Conservation (phyloP, 768 basidiomycete genomes). For the Brasilioporus rufonigricans region DNA sequence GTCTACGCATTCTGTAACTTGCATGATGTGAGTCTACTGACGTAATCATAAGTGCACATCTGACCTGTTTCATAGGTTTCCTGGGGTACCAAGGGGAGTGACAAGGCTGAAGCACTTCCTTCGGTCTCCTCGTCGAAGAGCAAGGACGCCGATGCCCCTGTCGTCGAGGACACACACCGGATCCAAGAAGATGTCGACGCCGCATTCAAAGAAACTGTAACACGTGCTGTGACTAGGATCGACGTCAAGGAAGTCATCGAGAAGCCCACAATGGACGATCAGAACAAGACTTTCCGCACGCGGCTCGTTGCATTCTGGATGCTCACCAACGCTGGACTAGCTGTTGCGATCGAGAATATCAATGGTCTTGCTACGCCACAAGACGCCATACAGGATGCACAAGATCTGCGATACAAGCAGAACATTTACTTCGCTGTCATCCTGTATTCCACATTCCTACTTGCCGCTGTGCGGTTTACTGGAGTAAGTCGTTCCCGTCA, state of each 20-base stretch:
- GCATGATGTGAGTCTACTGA: slow-evolving; percentile 62
- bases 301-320: slow-evolving; percentile 84
- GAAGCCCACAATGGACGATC: slow-evolving; percentile 83
- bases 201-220: slow-evolving; percentile 89
- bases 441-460: slow-evolving; percentile 73
- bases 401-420: slow-evolving; percentile 43
- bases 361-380: slow-evolving; percentile 53
- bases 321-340: slow-evolving; percentile 65
- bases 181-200: slow-evolving; percentile 88
- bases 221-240: slow-evolving; percentile 77
- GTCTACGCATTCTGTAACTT: slow-evolving; percentile 98
- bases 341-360: slow-evolving; percentile 73
- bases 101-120: slow-evolving; percentile 90
- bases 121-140: slow-evolving; percentile 83
- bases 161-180: slow-evolving; percentile 83
- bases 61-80: slow-evolving; percentile 51
- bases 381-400: slow-evolving; percentile 40
- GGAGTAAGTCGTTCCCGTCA: slow-evolving; percentile 53
- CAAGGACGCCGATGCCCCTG: slow-evolving; percentile 68
- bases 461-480: slow-evolving; percentile 68
- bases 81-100: slow-evolving; percentile 95
- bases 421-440: slow-evolving; percentile 74
- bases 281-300: slow-evolving; percentile 92
- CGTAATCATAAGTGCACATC: not conserved
- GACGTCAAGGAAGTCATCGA: slow-evolving; percentile 63